Evolutionary conservation across 2,329 filamentous ascomycete genomes (phyloP), one percentile per base, ranked within the genome.

Genomic region (Fusarium solani-melongenae): DNA sequence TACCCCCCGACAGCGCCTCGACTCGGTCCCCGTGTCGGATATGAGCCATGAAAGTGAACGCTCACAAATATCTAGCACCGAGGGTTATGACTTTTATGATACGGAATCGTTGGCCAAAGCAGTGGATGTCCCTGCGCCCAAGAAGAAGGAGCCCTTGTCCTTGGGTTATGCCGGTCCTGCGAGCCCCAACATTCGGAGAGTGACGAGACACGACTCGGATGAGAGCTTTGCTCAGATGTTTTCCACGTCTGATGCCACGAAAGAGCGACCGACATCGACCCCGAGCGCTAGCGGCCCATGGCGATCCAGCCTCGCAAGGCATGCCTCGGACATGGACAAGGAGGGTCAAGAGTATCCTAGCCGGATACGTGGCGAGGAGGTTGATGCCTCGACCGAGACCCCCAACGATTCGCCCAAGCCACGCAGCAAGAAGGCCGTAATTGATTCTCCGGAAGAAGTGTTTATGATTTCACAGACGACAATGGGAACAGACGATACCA

Each of bases 21-120:
- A 89, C 75, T 90, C 88, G 1, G 81, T 82, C 39, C 84, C 88
- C 2, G 74, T 89, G 29, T 90, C 89, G 3, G 82, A 85, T n/a
- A 70, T 81, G 22, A 89, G 88, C 76, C 84, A 87, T 34, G 84
- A 85, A 44, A 89, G 86, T 74, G 85, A 83, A 49, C 73, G 76
- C 41, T 84, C 86, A 7, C 84, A 87, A 24, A 73, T 82, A n/a
- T 88, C 87, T 14, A 87, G 84, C 76, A 89, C 87, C 2, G 90
- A 91, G 72, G 90, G 90, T 1, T 92, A 92, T 74, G 90, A 92
- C 78, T 92, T 92, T 76, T 92, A 92, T 76, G 90, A 90, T 74
- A 82, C 89, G 31, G 89, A 90, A n/a, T 86, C 84, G 31, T 79
- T 88, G 64, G 81, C 82, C 57, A 83, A 83, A 51, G 88, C 87